phyloP scores from a whole-genome alignment of 257 asterid genomes.

The Plectranthus barbatus region DNA sequence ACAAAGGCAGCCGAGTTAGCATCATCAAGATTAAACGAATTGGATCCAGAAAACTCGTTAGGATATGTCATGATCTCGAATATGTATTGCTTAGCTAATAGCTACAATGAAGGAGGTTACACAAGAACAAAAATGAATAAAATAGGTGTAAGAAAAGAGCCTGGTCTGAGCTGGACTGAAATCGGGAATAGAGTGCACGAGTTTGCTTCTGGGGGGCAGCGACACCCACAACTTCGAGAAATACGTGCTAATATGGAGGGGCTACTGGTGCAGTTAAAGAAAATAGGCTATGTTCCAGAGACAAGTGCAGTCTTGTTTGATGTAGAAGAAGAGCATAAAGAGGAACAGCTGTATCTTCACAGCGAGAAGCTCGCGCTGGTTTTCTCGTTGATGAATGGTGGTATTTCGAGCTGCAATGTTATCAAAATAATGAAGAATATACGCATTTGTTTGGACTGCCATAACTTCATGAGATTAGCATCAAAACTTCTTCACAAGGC shows the following conservation, averaged over 20 bases:
- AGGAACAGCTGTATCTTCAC: slow-evolving; percentile 78
- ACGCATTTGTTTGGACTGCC: slow-evolving; percentile 72
- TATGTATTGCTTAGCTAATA: slow-evolving; percentile 41
- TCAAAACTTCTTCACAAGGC: slow-evolving; percentile 44
- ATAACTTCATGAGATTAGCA: slow-evolving; percentile 67
- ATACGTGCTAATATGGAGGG: slow-evolving; percentile 38
- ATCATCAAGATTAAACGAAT: slow-evolving; percentile 47
- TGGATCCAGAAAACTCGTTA: slow-evolving; percentile 61
- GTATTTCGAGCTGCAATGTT: slow-evolving; percentile 11
- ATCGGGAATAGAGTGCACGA: slow-evolving; percentile 49
- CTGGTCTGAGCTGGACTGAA: slow-evolving; percentile 87
- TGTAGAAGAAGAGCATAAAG: slow-evolving; percentile 82
- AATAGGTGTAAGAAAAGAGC: slow-evolving; percentile 55
- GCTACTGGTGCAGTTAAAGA: slow-evolving; percentile 26
- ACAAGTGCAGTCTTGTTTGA: slow-evolving; percentile 51
- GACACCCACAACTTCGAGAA: slow-evolving; percentile 43
- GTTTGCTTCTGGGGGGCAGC: slow-evolving; percentile 64
- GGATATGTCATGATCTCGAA: slow-evolving; percentile 67
- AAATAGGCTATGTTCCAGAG: slow-evolving; percentile 30
- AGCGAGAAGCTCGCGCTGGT: slow-evolving; percentile 85
- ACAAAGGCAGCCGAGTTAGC: slow-evolving; percentile 43
- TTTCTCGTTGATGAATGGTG: slow-evolving; percentile 48
- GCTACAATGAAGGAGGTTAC: slow-evolving; percentile 39
- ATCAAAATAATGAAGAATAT: slow-evolving; percentile 59
- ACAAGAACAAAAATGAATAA: slow-evolving; percentile 46